A percentile compares a stretch with the other conserved stretches of the same genome.
Conservation (phyloP, 1,284 basidiomycete genomes). For the Nidula niveotomentosa region DNA sequence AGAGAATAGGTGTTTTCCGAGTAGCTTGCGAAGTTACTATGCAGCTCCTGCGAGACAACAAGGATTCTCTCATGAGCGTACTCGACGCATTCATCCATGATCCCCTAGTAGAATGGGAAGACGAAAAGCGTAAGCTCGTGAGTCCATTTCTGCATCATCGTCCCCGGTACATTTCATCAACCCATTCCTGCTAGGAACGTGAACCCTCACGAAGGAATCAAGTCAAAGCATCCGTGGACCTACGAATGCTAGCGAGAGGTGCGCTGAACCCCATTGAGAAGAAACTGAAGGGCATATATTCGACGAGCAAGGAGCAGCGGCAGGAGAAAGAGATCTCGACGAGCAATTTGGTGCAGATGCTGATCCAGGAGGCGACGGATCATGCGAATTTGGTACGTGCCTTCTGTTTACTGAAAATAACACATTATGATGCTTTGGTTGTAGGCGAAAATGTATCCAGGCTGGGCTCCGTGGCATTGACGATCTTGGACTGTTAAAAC, state of each 20-base stretch:
- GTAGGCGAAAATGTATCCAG: constrained; percentile 79
- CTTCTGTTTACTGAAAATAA: not conserved
- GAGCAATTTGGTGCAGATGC: constrained; percentile 84
- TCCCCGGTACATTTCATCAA: not conserved
- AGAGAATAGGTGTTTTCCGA: constrained; percentile 78
- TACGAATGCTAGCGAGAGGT: constrained; percentile 67
- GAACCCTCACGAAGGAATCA: constrained; percentile 38
- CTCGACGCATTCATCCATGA: constrained; percentile 98
- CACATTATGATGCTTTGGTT: constrained; percentile 5
- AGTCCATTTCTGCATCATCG: constrained; percentile 7
- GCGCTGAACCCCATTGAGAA: constrained; percentile 80
- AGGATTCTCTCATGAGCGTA: constrained; percentile 94
- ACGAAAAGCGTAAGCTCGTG: constrained; percentile 66
- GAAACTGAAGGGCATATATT: constrained; percentile 80
- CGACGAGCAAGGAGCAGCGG: constrained; percentile 45
- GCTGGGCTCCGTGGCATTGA: constrained; percentile 85
- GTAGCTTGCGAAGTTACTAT: constrained; percentile 93
- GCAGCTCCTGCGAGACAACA: constrained; percentile 86
- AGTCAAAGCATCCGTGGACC: constrained; percentile 47
- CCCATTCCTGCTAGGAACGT: constrained; percentile 25
- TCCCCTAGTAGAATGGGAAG: constrained; percentile 96
- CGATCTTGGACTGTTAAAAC: not conserved
- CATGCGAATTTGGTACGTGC: constrained; percentile 68
- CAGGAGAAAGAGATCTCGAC: constrained; percentile 71
- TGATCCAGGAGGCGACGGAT: constrained; percentile 88